Percentiles rank a stretch among this genome's conserved stretches.
phyloP scores from a whole-genome alignment of 768 basidiomycete genomes.

The Artomyces pyxidatus region DNA sequence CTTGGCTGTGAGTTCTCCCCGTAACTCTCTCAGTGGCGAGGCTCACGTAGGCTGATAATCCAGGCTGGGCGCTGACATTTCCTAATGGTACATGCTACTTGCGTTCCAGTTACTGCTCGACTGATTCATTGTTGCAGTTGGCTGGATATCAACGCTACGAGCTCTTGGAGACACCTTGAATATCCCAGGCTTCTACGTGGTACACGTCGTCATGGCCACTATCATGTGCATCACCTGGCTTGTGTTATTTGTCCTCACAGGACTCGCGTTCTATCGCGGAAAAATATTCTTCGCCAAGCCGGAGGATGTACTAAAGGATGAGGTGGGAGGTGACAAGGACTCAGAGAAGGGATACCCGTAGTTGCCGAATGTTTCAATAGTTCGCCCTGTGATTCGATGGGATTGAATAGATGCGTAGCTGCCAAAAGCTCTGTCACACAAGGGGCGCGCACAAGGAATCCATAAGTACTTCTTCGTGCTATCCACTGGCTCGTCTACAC shows the following conservation, averaged over 20 bases:
- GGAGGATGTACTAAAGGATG: conserved; percentile 36
- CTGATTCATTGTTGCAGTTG: conserved; percentile 22
- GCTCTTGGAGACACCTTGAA: conserved; percentile 35
- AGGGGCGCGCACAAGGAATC: too few species aligned
- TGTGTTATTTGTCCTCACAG: conserved; percentile 34
- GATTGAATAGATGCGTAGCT: too few species aligned
- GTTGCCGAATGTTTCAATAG: too few species aligned
- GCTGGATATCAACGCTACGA: conserved; percentile 37
- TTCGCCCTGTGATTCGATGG: too few species aligned
- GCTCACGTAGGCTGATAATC: neutral
- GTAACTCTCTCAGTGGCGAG: neutral
- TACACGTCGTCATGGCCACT: conserved; percentile 33
- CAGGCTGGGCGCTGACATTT: conserved; percentile 40
- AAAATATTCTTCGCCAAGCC: conserved; percentile 34
- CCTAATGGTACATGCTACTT: conserved; percentile 24
- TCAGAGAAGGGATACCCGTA: too few species aligned
- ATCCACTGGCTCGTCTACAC: too few species aligned
- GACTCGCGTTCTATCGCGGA: conserved; percentile 33
- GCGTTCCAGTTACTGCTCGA: neutral
- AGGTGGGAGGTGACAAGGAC: too few species aligned
- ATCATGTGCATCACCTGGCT: conserved; percentile 34
- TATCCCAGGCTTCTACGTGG: conserved; percentile 29
- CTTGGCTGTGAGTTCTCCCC: conserved; percentile 31
- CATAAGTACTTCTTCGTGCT: too few species aligned
- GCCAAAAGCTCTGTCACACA: too few species aligned